Conservation (phyloP, 108 stramenopile species). For the Bacterosira constricta region DNA sequence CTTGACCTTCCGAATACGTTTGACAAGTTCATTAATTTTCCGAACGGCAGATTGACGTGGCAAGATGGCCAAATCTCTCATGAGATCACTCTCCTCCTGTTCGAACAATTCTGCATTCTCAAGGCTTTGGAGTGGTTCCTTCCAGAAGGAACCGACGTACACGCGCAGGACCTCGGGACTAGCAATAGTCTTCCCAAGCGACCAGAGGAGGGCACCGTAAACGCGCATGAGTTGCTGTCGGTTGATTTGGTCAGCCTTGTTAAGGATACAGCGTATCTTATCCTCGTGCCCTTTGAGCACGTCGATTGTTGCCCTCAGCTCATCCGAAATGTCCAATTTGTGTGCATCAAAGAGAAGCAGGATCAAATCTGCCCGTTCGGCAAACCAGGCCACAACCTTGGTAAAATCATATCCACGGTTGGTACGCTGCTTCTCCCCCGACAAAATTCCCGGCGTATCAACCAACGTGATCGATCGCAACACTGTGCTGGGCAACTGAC, state of each 20-base stretch:
- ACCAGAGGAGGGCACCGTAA: conserved; percentile 98
- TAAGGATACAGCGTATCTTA: conserved; percentile 98
- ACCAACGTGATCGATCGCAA: conserved; percentile 91
- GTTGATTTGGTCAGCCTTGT: conserved; percentile 99
- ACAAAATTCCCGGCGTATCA: conserved; percentile 98
- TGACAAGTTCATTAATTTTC: conserved; percentile 98
- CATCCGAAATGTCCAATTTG: conserved; percentile 99
- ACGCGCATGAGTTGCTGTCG: conserved; percentile 98
- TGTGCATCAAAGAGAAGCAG: conserved; percentile 98
- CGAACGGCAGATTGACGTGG: conserved; percentile 96
- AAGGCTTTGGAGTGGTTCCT: conserved; percentile 74
- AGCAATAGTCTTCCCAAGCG: conserved; percentile 93
- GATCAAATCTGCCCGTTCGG: conserved; percentile 95
- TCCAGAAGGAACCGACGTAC: conserved; percentile 96
- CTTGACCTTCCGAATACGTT: conserved; percentile 96
- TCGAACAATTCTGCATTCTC: conserved; percentile 90
- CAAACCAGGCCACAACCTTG: conserved; percentile 96
- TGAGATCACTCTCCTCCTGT: conserved; percentile 92
- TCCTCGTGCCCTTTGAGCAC: conserved; percentile 97
- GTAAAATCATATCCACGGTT: conserved; percentile 95
- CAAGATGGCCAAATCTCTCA: conserved; percentile 92
- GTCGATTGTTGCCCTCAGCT: conserved; percentile 95
- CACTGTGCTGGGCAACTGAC: conserved; percentile 84
- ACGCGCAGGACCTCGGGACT: conserved; percentile 97
- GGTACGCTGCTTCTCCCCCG: conserved; percentile 96